These are phyloP conservation scores for Vitis hybrid DNA, from an alignment of 177 flowering plant genomes.

Conservation along the genomic window DNA sequence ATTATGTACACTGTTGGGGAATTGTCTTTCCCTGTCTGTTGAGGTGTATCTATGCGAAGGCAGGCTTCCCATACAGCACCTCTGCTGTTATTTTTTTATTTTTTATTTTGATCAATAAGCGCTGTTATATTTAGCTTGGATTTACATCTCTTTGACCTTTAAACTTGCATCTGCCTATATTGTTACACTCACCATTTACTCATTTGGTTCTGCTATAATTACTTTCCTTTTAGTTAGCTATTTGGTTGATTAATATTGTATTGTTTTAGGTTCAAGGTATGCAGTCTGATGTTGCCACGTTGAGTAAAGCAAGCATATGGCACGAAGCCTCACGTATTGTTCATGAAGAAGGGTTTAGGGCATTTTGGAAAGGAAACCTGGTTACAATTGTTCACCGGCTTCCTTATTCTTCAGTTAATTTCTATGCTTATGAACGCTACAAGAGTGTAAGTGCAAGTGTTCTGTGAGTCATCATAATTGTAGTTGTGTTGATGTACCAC, in stretches of 20 bases:
- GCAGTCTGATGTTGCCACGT: conserved; percentile 70
- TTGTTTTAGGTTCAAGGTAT: conserved; percentile 85
- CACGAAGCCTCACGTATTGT: conserved; percentile 83
- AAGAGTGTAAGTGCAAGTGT: conserved; percentile 55
- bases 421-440: conserved; percentile 86
- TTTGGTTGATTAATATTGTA: background rate
- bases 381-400: conserved; percentile 97
- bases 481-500: background rate
- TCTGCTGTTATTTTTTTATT: too few species aligned
- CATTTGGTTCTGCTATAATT: background rate
- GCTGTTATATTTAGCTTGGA: too few species aligned
- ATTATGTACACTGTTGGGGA: too few species aligned
- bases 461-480: background rate
- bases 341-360: conserved; percentile 85
- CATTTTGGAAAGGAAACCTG: conserved; percentile 97
- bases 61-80: too few species aligned
- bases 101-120: too few species aligned
- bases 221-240: background rate
- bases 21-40: too few species aligned
- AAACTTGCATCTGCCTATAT: background rate
- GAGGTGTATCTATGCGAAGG: background rate
- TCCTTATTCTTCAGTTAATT: conserved; percentile 89
- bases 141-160: too few species aligned
- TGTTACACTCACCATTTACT: background rate
- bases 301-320: conserved; percentile 75